Percentiles rank a stretch among this genome's conserved stretches.
Conservation (phyloP, 768 basidiomycete species). For the Termitomyces sp. region DNA sequence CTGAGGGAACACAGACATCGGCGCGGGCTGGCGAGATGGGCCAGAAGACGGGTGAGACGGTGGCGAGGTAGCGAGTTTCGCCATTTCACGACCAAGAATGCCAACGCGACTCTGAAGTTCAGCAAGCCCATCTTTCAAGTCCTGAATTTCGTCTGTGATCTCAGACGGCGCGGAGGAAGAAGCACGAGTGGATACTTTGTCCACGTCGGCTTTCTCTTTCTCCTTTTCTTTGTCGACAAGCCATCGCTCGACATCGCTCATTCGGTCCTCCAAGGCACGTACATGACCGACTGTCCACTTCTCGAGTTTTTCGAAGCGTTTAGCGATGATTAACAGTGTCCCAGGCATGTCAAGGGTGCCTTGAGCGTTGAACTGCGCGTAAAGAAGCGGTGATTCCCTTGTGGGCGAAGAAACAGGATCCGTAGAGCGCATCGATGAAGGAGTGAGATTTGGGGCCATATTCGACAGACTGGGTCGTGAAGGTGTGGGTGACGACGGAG, state of each 20-base stretch:
- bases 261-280: constrained; percentile 83
- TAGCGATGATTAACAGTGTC: constrained; percentile 69
- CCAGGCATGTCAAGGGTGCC: constrained; percentile 72
- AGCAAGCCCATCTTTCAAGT: constrained; percentile 60
- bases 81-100: constrained; percentile 76
- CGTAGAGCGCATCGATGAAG: constrained; percentile 54
- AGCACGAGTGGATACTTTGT: constrained; percentile 13
- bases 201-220: constrained; percentile 30
- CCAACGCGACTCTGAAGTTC: constrained; percentile 74
- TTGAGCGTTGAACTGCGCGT: constrained; percentile 67
- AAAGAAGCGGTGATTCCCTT: constrained; percentile 60
- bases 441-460: constrained; percentile 51
- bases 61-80: constrained; percentile 57
- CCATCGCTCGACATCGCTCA: constrained; percentile 90
- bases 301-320: constrained; percentile 84
- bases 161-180: constrained; percentile 13
- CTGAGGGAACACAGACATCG: constrained; percentile 38
- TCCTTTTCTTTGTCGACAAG: constrained; percentile 80
- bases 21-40: constrained; percentile 39
- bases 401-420: constrained; percentile 44
- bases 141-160: constrained; percentile 36
- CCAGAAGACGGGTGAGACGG: constrained; percentile 44
- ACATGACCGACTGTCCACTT: constrained; percentile 89
- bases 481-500: constrained; percentile 64
- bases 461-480: constrained; percentile 42